Conservation (phyloP, 1,284 basidiomycete species). For the Papiliotrema fonsecae region DNA sequence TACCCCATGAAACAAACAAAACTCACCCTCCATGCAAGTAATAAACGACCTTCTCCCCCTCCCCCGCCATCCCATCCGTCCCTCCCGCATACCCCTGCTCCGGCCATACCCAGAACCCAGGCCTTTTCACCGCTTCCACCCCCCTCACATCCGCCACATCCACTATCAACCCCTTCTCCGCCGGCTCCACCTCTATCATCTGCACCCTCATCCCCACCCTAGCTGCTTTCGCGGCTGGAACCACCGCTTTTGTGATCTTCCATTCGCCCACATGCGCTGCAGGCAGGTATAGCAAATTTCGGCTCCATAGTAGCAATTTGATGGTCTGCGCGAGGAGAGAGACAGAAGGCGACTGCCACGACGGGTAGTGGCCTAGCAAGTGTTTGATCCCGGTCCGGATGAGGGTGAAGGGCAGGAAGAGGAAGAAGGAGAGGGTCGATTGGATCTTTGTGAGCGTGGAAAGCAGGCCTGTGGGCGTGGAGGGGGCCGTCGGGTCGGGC, state of each 20-base stretch:
- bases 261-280: not conserved
- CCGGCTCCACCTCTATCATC: not conserved
- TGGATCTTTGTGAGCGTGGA: not conserved
- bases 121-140: not conserved
- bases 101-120: not conserved
- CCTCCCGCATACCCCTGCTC: not conserved
- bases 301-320: not conserved
- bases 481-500: not conserved
- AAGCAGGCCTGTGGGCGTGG: not conserved
- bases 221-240: not conserved
- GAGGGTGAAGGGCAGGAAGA: not conserved
- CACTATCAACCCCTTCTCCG: not conserved
- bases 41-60: conserved; percentile 23
- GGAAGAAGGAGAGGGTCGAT: not conserved
- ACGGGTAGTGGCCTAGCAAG: not conserved
- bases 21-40: conserved; percentile 23
- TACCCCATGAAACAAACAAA: too few species aligned
- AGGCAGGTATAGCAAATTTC: not conserved
- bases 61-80: conserved; percentile 5
- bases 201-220: not conserved
- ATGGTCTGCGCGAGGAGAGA: not conserved
- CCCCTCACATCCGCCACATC: not conserved
- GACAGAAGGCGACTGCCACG: not conserved
- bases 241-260: not conserved
- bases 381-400: not conserved